A percentile compares a stretch with the other conserved stretches of the same genome.
Evolutionary conservation across 768 basidiomycete genomes (phyloP).

Genomic region (Gloeophyllum trabeum): DNA sequence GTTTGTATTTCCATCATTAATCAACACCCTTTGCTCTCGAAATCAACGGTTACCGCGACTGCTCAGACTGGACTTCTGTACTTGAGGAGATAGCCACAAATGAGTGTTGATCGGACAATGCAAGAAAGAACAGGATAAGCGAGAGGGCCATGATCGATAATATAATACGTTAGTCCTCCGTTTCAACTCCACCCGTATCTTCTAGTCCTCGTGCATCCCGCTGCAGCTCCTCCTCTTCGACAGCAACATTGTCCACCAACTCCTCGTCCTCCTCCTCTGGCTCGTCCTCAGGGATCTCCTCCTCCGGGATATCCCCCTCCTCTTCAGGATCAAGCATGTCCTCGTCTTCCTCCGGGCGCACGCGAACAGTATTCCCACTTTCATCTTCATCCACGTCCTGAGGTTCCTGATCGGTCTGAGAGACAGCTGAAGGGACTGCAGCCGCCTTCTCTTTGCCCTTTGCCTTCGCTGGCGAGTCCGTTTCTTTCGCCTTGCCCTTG

Average conservation of each 20-base stretch:
- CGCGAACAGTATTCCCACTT: constrained; percentile 16
- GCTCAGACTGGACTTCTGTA: too few species aligned
- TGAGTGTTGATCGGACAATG: too few species aligned
- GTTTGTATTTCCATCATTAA: too few species aligned
- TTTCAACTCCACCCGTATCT: not conserved
- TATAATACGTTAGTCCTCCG: too few species aligned
- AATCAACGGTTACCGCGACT: too few species aligned
- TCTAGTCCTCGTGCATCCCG: constrained; percentile 17
- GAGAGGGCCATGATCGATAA: too few species aligned
- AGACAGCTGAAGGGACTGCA: constrained; percentile 7
- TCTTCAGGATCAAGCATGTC: constrained; percentile 15
- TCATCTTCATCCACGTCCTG: constrained; percentile 9
- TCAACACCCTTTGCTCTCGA: too few species aligned
- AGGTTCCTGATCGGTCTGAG: constrained; percentile 13
- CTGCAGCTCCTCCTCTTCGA: constrained; percentile 32
- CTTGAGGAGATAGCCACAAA: too few species aligned
- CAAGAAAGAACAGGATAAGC: too few species aligned
- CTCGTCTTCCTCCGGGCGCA: constrained; percentile 14
- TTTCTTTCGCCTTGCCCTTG: constrained; percentile 3
- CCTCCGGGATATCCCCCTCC: constrained; percentile 13
- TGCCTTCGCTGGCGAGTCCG: not conserved
- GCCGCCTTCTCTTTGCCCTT: constrained; percentile 9
- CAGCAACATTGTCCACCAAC: constrained; percentile 26
- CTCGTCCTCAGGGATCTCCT: constrained; percentile 21
- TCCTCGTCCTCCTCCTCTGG: constrained; percentile 23